phyloP scores from a whole-genome alignment of 768 basidiomycete species.

The Podaxis carcinomalis region DNA sequence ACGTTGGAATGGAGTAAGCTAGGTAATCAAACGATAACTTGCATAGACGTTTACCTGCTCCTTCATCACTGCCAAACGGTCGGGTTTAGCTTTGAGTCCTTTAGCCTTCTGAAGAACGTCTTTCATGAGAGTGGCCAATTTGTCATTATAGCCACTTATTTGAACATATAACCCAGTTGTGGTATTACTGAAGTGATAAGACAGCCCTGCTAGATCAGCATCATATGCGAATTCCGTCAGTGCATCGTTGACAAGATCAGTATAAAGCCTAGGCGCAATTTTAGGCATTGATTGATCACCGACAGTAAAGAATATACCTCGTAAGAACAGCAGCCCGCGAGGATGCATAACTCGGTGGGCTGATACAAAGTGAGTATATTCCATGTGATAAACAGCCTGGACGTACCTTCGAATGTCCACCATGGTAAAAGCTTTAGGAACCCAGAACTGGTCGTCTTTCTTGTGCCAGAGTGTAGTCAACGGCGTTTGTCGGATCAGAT shows the following conservation, averaged over 20 bases:
- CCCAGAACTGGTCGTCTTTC: slow-evolving; percentile 95
- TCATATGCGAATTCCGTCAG: slow-evolving; percentile 90
- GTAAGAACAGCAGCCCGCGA: slow-evolving; percentile 73
- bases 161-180: slow-evolving; percentile 64
- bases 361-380: slow-evolving; percentile 19
- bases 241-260: slow-evolving; percentile 83
- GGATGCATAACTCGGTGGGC: slow-evolving; percentile 55
- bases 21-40: background rate
- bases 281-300: background rate
- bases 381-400: background rate
- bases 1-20: slow-evolving; percentile 4
- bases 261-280: slow-evolving; percentile 54
- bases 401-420: slow-evolving; percentile 73
- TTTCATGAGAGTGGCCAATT: slow-evolving; percentile 68
- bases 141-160: slow-evolving; percentile 89
- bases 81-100: slow-evolving; percentile 56
- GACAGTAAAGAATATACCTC: slow-evolving; percentile 35
- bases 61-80: slow-evolving; percentile 76
- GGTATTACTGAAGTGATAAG: slow-evolving; percentile 62
- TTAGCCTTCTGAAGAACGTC: slow-evolving; percentile 69
- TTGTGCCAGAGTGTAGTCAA: slow-evolving; percentile 89
- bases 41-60: slow-evolving; percentile 55
- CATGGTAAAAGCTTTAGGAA: slow-evolving; percentile 79
- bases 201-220: slow-evolving; percentile 86
- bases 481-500: slow-evolving; percentile 67